phyloP scores from a whole-genome alignment of 2,329 filamentous ascomycete species.

The Diplodia mutila region DNA sequence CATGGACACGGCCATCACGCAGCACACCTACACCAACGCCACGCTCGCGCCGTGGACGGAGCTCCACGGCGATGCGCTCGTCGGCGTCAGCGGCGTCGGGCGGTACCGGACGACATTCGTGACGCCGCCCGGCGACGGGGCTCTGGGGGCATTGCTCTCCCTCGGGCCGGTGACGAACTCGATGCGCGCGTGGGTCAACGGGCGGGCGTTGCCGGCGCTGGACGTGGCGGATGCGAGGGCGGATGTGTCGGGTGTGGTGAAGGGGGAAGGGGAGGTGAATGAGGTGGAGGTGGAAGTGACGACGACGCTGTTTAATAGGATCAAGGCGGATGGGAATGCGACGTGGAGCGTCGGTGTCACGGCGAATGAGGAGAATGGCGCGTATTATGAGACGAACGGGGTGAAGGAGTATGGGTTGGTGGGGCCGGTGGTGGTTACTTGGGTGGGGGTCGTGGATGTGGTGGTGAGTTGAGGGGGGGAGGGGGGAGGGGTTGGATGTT shows the following conservation, averaged over 20 bases:
- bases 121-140: conserved; percentile 29
- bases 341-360: conserved; percentile 28
- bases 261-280: conserved; percentile 27
- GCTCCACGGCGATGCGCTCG: conserved; percentile 33
- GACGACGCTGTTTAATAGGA: conserved; percentile 39
- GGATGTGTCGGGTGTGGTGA: conserved; percentile 34
- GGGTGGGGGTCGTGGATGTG: conserved; percentile 22
- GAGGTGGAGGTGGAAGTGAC: conserved; percentile 36
- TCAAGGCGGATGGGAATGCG: conserved; percentile 29
- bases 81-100: conserved; percentile 40
- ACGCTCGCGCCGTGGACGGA: conserved; percentile 42
- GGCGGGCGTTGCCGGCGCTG: conserved; percentile 35
- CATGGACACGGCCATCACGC: conserved; percentile 37
- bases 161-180: conserved; percentile 38
- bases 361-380: conserved; percentile 27
- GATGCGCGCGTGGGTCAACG: conserved; percentile 37
- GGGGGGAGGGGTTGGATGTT: too few relatives aligned
- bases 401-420: conserved; percentile 29
- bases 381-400: conserved; percentile 26
- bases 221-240: conserved; percentile 35
- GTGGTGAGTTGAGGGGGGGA: not conserved
- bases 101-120: conserved; percentile 41
- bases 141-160: conserved; percentile 31
- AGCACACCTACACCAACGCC: conserved; percentile 32
- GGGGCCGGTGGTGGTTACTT: conserved; percentile 23